Base-by-base conservation (phyloP, 139 green algal genomes). In the Tetradesmus lagerheimii region DNA sequence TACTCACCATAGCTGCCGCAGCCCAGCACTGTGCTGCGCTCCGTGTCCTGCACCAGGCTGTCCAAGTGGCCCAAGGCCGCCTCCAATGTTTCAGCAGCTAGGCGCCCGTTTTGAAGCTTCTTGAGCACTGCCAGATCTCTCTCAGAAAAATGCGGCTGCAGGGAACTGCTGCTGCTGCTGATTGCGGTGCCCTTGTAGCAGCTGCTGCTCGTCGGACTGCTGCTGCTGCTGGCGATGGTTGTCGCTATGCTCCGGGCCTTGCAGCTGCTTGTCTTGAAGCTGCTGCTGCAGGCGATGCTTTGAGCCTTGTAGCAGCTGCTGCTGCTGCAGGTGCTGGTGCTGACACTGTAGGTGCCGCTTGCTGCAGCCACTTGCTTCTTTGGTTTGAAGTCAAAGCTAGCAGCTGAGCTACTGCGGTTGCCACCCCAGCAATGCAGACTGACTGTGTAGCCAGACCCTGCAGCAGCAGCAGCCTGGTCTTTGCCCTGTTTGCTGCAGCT, bases 261-360 rank as follows among this genome's bases (percentile, higher is more conserved):
- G 11, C 45, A 57, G 45, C 23, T 71, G 57, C 57, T 71, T 20
- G 23, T 71, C 4, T 4, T 79, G 29, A 3, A 37, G 71, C 31
- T 79, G 71, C 71, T 41, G 71, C 71, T 79, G 71, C 9, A 41
- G 6, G 31, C 31, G n/a, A n/a, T 79, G 71, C 71, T 39, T 4
- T 23, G 41, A 4, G 11, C 31, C 14, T 38, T 79, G 71, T 38
- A 41, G n/a, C 71, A 27, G n/a, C 71, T 79, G 71, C 71, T 79
- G 71, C 71, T 79, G 71, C 71, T 79, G 71, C 71, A 41, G 71
- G 3, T 37, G 71, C 31, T 79, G 31, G 71, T 79, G 71, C 71
- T 79, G n/a, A 20, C 71, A 8, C 29, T 39, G 71, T 20, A 37
- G 31, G 12, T 79, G 71, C 71, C 41, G 71, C 71, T 41, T 3